Base-by-base conservation (phyloP, 352 stramenopile species). In the Elongisporangium undulatum region DNA sequence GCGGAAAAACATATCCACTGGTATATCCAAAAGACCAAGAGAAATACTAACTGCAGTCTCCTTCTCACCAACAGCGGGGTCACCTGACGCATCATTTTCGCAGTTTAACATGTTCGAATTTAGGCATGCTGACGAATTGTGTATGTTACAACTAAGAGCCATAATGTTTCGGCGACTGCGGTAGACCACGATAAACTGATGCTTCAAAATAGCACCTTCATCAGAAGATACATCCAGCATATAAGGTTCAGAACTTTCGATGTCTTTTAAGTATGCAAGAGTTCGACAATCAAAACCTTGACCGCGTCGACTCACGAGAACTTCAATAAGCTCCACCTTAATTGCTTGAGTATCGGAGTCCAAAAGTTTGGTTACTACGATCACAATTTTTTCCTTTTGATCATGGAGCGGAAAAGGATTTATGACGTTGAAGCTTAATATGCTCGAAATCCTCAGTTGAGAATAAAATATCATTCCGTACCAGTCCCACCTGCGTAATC, bases 401-500 rank as follows among this genome's bases (percentile, higher is more conserved):
- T 17, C 12, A 17, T 45, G 4, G 34, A 17, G 34, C 34, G 16
- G 34, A 45, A 16, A 45, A 6, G 34, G 12, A 13, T 34, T 4
- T 8, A 69, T 24, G 10, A 41, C 26, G 8, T 53, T 49, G 45
- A 81, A 81, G 45, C 58, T 67, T 17, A 26, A 26, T 51, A 81
- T 49, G 21, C 39, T 38, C 39, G 48, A 29, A 17, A 61, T 29
- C 13, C 66, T 26, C 38, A 62, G 38, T 19, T 70, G 62, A 22
- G 62, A 61, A 19, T 68, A 39, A 17, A 72, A 45, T 21, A 55
- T 57, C 60, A 76, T 68, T 12, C 62, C 63, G 23, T 62, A 55
- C 70, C 68, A 81, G 22, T 75, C 64, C 72, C 72, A 81, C 70
- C 72, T 81, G 56, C 49, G 17, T 3, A 15, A 58, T 4, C 22